These are phyloP conservation scores for Neurospora tetraspora DNA, from an alignment of 495 filamentous ascomycete genomes.

Conservation along the genomic window DNA sequence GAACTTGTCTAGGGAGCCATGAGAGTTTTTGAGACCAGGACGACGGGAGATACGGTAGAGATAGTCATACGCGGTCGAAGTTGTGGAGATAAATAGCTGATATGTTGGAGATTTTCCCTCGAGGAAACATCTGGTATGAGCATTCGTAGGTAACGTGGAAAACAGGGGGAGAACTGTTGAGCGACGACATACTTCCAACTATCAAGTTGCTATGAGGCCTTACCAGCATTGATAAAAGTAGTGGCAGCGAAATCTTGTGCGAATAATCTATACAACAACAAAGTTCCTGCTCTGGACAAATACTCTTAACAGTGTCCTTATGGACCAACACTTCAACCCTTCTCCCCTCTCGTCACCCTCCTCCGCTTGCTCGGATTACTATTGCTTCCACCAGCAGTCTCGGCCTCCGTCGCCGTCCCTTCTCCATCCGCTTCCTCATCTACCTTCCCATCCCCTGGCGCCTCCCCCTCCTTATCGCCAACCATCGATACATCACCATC, in stretches of 20 bases:
- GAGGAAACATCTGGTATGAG: no score
- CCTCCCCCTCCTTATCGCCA: constrained; percentile 6
- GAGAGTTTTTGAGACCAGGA: no score
- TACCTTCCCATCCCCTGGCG: constrained; percentile 1
- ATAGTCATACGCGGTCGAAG: no score
- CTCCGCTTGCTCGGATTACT: constrained; percentile 5
- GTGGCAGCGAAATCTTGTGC: neutral
- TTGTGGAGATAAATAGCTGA: no score
- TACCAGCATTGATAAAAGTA: neutral
- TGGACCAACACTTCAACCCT: neutral
- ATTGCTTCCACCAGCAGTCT: constrained; percentile 1
- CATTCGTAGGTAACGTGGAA: no score
- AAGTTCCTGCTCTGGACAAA: neutral
- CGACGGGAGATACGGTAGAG: no score
- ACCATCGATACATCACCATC: neutral
- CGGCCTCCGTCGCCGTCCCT: constrained; percentile 8
- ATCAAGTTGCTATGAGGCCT: neutral
- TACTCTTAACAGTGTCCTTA: neutral
- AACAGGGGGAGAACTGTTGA: no score
- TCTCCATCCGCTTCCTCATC: constrained; percentile 6
- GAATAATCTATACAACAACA: neutral
- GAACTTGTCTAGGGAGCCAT: no score
- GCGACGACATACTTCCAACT: no score
- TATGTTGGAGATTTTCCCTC: no score
- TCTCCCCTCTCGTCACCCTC: constrained; percentile 4